Percentiles rank a stretch among this genome's conserved stretches.
Evolutionary conservation across 257 asterid species (phyloP).

Genomic region (Ilex asprella): DNA sequence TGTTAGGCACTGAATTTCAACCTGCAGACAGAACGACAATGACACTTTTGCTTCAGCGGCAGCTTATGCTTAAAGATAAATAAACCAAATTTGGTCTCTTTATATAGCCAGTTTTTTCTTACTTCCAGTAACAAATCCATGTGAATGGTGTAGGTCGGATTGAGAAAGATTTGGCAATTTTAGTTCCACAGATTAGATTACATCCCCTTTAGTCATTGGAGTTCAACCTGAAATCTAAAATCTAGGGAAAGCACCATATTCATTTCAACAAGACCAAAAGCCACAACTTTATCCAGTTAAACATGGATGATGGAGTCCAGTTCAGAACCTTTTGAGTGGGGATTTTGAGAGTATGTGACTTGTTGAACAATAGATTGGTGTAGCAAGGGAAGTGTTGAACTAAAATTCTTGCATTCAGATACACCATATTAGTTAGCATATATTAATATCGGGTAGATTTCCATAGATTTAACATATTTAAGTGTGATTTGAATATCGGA

Average conservation of each 20-base stretch:
- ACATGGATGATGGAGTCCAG: neutral
- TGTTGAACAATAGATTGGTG: neutral
- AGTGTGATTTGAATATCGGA: neutral
- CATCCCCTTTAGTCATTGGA: neutral
- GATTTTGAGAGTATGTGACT: neutral
- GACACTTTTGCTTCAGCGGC: constrained; percentile 3
- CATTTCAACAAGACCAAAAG: neutral
- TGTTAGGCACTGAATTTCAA: constrained; percentile 43
- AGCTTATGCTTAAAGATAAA: neutral
- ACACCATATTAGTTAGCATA: neutral
- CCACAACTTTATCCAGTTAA: neutral
- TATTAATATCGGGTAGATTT: neutral
- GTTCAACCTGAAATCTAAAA: neutral
- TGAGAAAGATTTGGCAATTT: neutral
- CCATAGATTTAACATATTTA: neutral
- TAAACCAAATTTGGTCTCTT: neutral
- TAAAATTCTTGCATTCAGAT: neutral
- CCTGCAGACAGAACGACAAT: constrained; percentile 22
- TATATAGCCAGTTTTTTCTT: no score
- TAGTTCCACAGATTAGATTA: neutral
- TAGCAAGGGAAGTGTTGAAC: neutral
- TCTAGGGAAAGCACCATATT: neutral
- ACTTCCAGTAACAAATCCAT: no score
- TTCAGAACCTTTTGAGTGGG: neutral
- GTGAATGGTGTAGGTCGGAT: neutral